These are phyloP conservation scores for Xylariaceae sp. DNA, from an alignment of 2,329 filamentous ascomycete species.

Conservation along the genomic window DNA sequence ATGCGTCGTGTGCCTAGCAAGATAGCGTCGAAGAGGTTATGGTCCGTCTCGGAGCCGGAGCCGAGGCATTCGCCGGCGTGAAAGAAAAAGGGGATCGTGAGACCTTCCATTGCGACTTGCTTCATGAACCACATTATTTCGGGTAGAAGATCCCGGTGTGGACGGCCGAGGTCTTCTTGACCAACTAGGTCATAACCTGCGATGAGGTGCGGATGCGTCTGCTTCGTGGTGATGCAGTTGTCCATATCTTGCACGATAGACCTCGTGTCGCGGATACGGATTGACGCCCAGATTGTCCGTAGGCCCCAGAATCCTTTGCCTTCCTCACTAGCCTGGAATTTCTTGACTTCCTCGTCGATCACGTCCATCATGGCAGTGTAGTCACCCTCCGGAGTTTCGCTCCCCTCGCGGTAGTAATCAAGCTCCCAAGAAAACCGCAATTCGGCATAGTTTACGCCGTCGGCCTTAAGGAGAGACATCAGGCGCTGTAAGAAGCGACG, in stretches of 20 bases:
- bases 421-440: slow-evolving; percentile 69
- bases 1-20: slow-evolving; percentile 84
- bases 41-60: slow-evolving; percentile 69
- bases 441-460: slow-evolving; percentile 84
- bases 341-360: slow-evolving; percentile 72
- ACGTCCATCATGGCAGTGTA: slow-evolving; percentile 67
- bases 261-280: slow-evolving; percentile 61
- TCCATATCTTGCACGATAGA: slow-evolving; percentile 78
- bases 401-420: slow-evolving; percentile 62
- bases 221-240: slow-evolving; percentile 77
- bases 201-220: slow-evolving; percentile 72
- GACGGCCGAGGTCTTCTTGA: slow-evolving; percentile 75
- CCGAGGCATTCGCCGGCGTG: slow-evolving; percentile 88
- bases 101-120: slow-evolving; percentile 69
- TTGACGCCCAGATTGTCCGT: slow-evolving; percentile 77
- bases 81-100: slow-evolving; percentile 92
- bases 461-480: slow-evolving; percentile 66
- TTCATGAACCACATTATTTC: slow-evolving; percentile 93
- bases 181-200: slow-evolving; percentile 88
- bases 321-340: slow-evolving; percentile 67
- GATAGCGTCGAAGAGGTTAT: slow-evolving; percentile 84
- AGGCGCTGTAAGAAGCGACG: slow-evolving; percentile 69
- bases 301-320: slow-evolving; percentile 80
- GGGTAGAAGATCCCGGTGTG: slow-evolving; percentile 72
- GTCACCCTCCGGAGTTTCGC: slow-evolving; percentile 62